phyloP scores from a whole-genome alignment of 768 basidiomycete species.

The Pleurotus platypus region DNA sequence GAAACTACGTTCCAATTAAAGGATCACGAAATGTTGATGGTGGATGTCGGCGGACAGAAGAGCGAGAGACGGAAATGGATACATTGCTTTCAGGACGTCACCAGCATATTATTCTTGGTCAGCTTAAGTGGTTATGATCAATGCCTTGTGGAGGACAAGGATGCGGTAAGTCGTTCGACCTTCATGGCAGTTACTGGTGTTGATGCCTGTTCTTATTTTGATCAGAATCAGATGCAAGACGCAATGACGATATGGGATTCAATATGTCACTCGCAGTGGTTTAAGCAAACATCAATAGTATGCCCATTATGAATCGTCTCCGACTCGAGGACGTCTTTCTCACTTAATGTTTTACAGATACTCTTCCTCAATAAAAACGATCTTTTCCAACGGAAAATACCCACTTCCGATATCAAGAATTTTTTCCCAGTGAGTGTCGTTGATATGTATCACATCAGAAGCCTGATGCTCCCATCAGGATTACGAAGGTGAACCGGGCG shows the following conservation, averaged over 20 bases:
- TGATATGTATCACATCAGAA: neutral
- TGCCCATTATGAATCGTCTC: slow-evolving; percentile 21
- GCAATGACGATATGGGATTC: slow-evolving; percentile 99
- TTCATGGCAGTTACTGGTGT: neutral
- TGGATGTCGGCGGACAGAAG: slow-evolving; percentile 93
- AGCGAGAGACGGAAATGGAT: slow-evolving; percentile 93
- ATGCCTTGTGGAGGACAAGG: slow-evolving; percentile 88
- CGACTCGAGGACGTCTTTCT: neutral
- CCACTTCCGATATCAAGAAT: slow-evolving; percentile 77
- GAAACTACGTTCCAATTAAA: slow-evolving; percentile 80
- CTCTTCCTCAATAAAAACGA: slow-evolving; percentile 96
- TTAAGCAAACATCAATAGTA: slow-evolving; percentile 90
- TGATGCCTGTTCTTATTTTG: too few species aligned
- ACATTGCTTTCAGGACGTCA: slow-evolving; percentile 93
- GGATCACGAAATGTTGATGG: slow-evolving; percentile 86
- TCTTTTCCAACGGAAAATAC: slow-evolving; percentile 83
- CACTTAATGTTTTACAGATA: slow-evolving; percentile 48
- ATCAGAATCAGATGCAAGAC: slow-evolving; percentile 96
- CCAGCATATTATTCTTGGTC: slow-evolving; percentile 88
- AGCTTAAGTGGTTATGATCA: slow-evolving; percentile 93
- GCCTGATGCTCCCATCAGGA: slow-evolving; percentile 46
- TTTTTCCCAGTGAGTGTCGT: slow-evolving; percentile 71
- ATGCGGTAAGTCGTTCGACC: slow-evolving; percentile 57
- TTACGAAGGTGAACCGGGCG: slow-evolving; percentile 74
- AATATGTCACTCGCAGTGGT: slow-evolving; percentile 98